Evolutionary conservation across 2,329 filamentous ascomycete species (phyloP), one percentile per base, ranked within the genome.

Genomic region (Emmonsiellopsis sp.): DNA sequence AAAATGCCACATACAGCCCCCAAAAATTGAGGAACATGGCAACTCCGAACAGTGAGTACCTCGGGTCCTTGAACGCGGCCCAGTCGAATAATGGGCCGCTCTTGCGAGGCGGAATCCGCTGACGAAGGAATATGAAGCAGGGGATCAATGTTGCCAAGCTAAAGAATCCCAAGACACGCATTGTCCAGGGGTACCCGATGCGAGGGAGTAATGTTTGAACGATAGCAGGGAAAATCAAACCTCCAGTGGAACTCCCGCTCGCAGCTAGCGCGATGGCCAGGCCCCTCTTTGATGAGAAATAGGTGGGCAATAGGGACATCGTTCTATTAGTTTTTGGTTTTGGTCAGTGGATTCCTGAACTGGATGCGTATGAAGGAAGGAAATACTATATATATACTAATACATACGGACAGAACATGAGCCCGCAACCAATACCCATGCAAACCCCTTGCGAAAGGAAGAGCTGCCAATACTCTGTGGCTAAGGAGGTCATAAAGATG

Each of bases 161-260:
- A 34, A 86, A 74, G 50, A 87, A 77, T 0, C 78, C 83, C 56
- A 85, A 74, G 0, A 78, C 74, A 0, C 83, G 72, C n/a, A 84
- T 75, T 0, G 84, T 83, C 82, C 83, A 86, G 0, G 74, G 72
- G 60, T 85, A 86, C 0, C 84, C 84, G 3, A 86, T 68, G 14
- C 70, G 72, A 0, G 82, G 79, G 1, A 85, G 67, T 9, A 86
- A 66, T 52, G 81, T 76, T 60, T 76, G 71, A 1, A 78, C 72
- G 14, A 81, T 74, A 1, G 80, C 71, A 0, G 84, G 83, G 61
- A 84, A 87, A 2, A 86, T 72, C 21, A 86, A 69, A 0, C 83
- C 83, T 1, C 84, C 85, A 0, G 78, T 78, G 0, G 77, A 77
- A 31, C 80, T 81, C 1, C 85, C 85, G 0, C 77, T 77, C 0